Evolutionary conservation across 345 rosid genomes (phyloP), one percentile per base, ranked within the genome.

Genomic region (Salix arbutifolia): DNA sequence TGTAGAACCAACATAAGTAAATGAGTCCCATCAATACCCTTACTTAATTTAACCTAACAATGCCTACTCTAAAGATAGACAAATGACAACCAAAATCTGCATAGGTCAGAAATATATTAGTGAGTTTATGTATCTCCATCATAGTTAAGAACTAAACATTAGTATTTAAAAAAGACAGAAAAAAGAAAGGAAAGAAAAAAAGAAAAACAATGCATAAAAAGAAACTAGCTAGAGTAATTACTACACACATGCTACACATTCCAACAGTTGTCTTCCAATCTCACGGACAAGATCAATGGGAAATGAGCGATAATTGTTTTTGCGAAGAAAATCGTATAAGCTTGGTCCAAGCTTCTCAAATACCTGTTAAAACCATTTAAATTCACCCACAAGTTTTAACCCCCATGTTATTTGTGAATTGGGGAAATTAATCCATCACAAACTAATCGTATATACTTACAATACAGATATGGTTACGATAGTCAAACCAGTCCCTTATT

Each of bases 301-400:
- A 92, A 91, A 91, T 84, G 95, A 90, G 88, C 97, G 94, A 84
- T 92, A 94, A 91, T 88, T 90, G 95, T 94, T 94, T 92, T 92
- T 89, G 90, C 93, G 97, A 81, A 94, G 97, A 91, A 94, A 92
- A 88, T 94, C 97, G 85, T 93, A 96, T 92, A 93, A 91, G 92
- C 99, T 93, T 84, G 99, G 96, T 77, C 99, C 99, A 93, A 93
- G 99, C 94, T 94, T 96, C 98, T 96, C 99, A 96, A 93, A 93
- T 67, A 96, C 99, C 98, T 96, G 98, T 91, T 86, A 87, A 88
- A 87, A 96, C 88, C 97, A 93, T 93, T 86, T 84, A 76, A 86
- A 87, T 89, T 83, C 94, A 93, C 78, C 92, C 92, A 88, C 83
- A 87, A 88, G 87, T 89, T 85, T 93, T 83, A 86, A 86, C 84